A percentile compares a stretch with the other conserved stretches of the same genome.
These are phyloP conservation scores for Fusarium piperis DNA, from an alignment of 2,329 filamentous ascomycete species.

Conservation along the genomic window DNA sequence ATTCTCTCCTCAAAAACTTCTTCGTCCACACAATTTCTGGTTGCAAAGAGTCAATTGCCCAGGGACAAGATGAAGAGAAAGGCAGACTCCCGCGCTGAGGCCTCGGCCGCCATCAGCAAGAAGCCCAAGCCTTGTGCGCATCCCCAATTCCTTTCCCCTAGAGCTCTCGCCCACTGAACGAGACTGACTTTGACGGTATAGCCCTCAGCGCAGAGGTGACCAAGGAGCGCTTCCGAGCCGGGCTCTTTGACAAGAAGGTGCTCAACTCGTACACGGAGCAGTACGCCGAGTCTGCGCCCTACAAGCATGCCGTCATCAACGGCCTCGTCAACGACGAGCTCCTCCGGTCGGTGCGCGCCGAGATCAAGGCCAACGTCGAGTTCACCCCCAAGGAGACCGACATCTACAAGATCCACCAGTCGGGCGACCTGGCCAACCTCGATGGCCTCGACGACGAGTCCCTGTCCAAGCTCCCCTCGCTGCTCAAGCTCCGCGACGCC, in stretches of 20 bases:
- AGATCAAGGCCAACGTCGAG: constrained; percentile 89
- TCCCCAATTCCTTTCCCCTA: constrained; percentile 12
- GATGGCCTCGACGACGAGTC: constrained; percentile 91
- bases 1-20: constrained; percentile 6
- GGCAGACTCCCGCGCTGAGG: constrained; percentile 57
- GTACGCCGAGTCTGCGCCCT: constrained; percentile 74
- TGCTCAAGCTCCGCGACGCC: constrained; percentile 92
- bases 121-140: constrained; percentile 61
- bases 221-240: constrained; percentile 69
- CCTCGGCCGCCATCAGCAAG: constrained; percentile 60
- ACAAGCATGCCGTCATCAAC: constrained; percentile 92
- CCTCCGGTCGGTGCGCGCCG: constrained; percentile 84
- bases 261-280: constrained; percentile 67
- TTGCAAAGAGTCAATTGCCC: constrained; percentile 29
- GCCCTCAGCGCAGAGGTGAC: constrained; percentile 61
- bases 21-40: constrained; percentile 7
- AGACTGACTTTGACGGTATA: constrained; percentile 39
- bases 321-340: constrained; percentile 82
- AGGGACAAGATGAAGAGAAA: constrained; percentile 66
- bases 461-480: constrained; percentile 84
- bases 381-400: constrained; percentile 99
- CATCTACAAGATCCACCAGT: constrained; percentile 99
- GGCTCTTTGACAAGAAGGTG: constrained; percentile 70
- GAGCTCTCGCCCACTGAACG: constrained; percentile 19
- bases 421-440: constrained; percentile 94